Evolutionary conservation across 164 flowering plant species (phyloP).

Genomic region (Stephania japonica): DNA sequence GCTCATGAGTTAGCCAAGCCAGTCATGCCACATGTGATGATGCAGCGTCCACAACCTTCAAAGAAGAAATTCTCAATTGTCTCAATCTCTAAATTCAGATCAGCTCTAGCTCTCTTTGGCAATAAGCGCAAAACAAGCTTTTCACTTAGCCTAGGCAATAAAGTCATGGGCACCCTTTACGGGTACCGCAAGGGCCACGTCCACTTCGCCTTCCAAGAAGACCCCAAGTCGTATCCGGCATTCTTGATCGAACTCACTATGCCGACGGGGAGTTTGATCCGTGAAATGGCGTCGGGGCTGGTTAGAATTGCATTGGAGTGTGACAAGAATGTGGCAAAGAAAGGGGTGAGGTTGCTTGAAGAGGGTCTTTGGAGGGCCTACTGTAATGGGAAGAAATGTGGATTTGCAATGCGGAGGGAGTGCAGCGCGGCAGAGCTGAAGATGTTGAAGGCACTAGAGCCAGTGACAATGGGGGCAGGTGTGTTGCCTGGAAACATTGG

Average conservation of each 20-base stretch:
- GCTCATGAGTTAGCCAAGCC: neutral
- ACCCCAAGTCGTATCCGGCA: constrained; percentile 46
- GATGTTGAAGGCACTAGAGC: constrained; percentile 66
- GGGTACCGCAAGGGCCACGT: constrained; percentile 84
- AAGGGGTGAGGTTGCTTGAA: constrained; percentile 41
- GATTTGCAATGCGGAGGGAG: constrained; percentile 54
- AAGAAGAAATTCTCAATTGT: constrained; percentile 27
- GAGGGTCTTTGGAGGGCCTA: constrained; percentile 84
- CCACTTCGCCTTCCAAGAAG: constrained; percentile 72
- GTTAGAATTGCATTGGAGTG: constrained; percentile 90
- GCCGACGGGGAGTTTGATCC: constrained; percentile 62
- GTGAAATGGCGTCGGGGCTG: constrained; percentile 95
- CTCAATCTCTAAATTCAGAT: constrained; percentile 44
- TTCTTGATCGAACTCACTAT: constrained; percentile 70
- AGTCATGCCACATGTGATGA: constrained; percentile 12
- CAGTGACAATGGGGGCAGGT: constrained; percentile 80
- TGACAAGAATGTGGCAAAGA: constrained; percentile 52
- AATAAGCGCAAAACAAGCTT: constrained; percentile 25
- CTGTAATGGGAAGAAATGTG: constrained; percentile 93
- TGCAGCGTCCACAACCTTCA: neutral
- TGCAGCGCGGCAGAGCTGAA: constrained; percentile 69
- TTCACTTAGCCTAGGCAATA: constrained; percentile 34
- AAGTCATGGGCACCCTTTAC: constrained; percentile 70
- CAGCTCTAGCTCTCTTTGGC: constrained; percentile 38
- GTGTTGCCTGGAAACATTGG: constrained; percentile 42